Base-by-base conservation (phyloP, 1,284 basidiomycete species). In the Leccinum pachyderme region DNA sequence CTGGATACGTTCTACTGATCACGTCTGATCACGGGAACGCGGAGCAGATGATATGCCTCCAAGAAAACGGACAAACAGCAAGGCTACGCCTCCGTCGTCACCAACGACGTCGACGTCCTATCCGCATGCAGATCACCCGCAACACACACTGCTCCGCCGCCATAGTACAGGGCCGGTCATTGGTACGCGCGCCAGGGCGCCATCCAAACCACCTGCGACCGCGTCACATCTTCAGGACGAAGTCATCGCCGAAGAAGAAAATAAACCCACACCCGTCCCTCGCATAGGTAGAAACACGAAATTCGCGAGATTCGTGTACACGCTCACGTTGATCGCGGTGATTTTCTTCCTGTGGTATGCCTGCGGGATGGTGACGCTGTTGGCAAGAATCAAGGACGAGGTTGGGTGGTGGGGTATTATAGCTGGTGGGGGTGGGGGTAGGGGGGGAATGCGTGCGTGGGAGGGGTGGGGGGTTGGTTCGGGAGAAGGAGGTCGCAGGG, bases 1-100 rank as follows among this genome's bases (percentile, higher is more conserved):
- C 89, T 12, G 92, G 91, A 43, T 95, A 94, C 71, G 81, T 93
- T 35, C 78, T 96, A 32, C 77, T 91, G 63, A 79, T 96, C 72
- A 95, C 93, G 6, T 85, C 93, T n/a, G 93, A 95, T 71, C 93
- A 95, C 69, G 93, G 93, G 15, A 95, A 95, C 68, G 93, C 90
- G 27, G 90, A 93, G 71, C 91, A 95, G 76, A 96, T 96, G 93
- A 76, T 87, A 69, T 67, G 66, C 44, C 65, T 29, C n/a, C 52
- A 3, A 68, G 28, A 47, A 69, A 63, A 51, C 58, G 58, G 41
- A 51, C 66, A 13, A 59, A 18, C 18, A 27, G 55, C 11, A 65
- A 58, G 22, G 28, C 27, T 11, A 49, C 47, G 1, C 48, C 56
- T 5, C 41, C 61, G 2, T 31, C 45, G 1, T 56, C 65, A 3